Conservation (phyloP, 495 filamentous ascomycete genomes). For the Podospora pseudocomata region DNA sequence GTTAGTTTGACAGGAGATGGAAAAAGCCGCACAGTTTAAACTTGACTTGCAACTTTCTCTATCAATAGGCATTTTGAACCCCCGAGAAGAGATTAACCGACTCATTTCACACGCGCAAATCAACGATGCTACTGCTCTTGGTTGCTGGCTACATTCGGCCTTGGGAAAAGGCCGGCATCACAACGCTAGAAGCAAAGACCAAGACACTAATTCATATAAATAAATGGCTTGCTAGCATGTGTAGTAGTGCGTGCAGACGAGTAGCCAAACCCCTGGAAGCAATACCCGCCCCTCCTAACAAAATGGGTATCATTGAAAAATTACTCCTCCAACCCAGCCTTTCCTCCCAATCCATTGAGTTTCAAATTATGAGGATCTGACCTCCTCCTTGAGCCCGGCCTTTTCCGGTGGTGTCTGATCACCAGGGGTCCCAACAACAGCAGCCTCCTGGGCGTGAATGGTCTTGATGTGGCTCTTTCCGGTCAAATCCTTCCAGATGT, state of each 20-base stretch:
- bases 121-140: no score
- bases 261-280: background rate
- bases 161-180: no score
- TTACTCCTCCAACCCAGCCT: background rate
- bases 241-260: background rate
- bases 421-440: conserved; percentile 19
- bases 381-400: conserved; percentile 21
- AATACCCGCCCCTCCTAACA: background rate
- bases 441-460: conserved; percentile 33
- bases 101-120: no score
- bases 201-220: background rate
- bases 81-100: no score
- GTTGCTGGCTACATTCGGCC: no score
- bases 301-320: conserved; percentile 4
- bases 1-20: no score
- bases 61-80: no score
- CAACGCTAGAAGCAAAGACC: background rate
- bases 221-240: background rate
- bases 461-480: conserved; percentile 52
- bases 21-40: no score
- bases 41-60: no score
- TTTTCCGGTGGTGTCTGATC: conserved; percentile 35
- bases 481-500: conserved; percentile 64
- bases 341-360: background rate
- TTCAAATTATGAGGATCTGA: conserved; percentile 9